Base-by-base conservation (phyloP, 176 grass and related monocot genomes). In the Eleusine coracana region DNA sequence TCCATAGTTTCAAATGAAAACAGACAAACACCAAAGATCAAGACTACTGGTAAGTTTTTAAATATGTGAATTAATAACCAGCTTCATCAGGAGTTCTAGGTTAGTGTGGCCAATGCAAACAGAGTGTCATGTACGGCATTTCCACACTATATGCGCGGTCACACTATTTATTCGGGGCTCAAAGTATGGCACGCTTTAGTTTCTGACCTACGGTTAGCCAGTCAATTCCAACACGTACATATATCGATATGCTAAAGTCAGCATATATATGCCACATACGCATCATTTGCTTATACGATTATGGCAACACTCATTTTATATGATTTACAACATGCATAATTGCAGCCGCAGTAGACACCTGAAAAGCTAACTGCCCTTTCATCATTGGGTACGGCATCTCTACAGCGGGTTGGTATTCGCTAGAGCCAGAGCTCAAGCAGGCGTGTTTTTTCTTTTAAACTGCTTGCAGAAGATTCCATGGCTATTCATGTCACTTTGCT, bases 321-420 rank as follows among this genome's bases (percentile, higher is more conserved):
- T 51, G 8, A 29, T 20, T 61, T 20, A 7, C 8, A 18, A 42
- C 31, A 69, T 17, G 67, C 49, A 84, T 17, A 84, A 55, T 41
- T n/a, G 54, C 15, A 88, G 25, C 41, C 11, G 71, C 52, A 71
- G 38, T 71, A 52, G 71, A 3, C 48, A 66, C 67, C 78, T 82
- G 63, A 77, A 86, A 86, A 82, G 58, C 66, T 80, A 59, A n/a
- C 58, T 55, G 44, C 63, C 67, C 65, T 77, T 86, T 78, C 88
- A 86, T 73, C 78, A 73, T 86, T 68, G 66, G 40, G 39, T 29
- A 80, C 20, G 40, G 50, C 86, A 37, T 68, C 66, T 85, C n/a
- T 62, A 38, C 28, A 48, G 21, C 16, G 31, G 7, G 28, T 10
- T 20, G 61, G 34, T 27, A 70, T 45, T 78, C 31, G 59, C 74